phyloP scores from a whole-genome alignment of 169 alveolate genomes.

The Neospora caninum region DNA sequence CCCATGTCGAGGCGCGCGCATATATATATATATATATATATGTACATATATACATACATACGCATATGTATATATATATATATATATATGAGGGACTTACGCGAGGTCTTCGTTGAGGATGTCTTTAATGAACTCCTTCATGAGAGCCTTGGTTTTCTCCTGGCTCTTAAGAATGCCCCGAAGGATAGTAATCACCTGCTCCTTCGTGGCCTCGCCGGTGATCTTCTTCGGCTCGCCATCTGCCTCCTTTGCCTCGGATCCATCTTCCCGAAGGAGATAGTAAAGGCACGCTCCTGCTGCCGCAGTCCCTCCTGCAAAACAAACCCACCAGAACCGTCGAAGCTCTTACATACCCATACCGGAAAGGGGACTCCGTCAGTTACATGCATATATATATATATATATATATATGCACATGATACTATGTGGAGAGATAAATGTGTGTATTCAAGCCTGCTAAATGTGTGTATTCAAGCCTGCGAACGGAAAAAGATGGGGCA shows the following conservation, averaged over 20 bases:
- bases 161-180: slow-evolving; percentile 73
- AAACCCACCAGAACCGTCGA: background rate
- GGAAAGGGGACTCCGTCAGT: background rate
- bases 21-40: too few relatives aligned
- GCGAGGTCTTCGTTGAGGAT: slow-evolving; percentile 52
- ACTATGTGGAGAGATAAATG: background rate
- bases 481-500: too few relatives aligned
- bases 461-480: background rate
- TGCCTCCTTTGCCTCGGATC: slow-evolving; percentile 57
- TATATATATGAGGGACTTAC: slow-evolving; percentile 23
- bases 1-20: too few relatives aligned
- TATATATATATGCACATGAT: background rate
- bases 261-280: slow-evolving; percentile 71
- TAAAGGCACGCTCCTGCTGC: slow-evolving; percentile 72
- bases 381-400: background rate
- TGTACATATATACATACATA: background rate
- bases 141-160: slow-evolving; percentile 70
- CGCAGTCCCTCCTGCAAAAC: slow-evolving; percentile 72
- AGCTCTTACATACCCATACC: background rate
- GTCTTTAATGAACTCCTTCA: slow-evolving; percentile 66
- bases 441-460: background rate
- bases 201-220: slow-evolving; percentile 69
- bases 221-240: slow-evolving; percentile 56
- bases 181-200: slow-evolving; percentile 72
- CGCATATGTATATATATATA: too few relatives aligned